Evolutionary conservation across 768 basidiomycete species (phyloP).

Genomic region (Cystobasidium ongulense): DNA sequence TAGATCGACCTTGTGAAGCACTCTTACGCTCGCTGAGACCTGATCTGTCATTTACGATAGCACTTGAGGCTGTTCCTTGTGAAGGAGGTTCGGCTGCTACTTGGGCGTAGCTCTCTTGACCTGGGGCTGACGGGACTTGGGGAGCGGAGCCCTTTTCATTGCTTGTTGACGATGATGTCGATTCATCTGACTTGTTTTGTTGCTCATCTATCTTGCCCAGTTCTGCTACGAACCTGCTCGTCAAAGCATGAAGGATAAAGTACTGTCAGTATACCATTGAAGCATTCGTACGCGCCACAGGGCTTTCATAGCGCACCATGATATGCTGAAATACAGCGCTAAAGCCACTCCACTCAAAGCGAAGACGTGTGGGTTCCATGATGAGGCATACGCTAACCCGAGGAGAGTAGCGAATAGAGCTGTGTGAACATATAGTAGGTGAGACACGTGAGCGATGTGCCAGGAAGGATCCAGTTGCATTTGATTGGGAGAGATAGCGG

Average conservation of each 20-base stretch:
- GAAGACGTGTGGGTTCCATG: constrained; percentile 23
- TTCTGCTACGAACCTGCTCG: constrained; percentile 13
- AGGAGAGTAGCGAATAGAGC: constrained; percentile 20
- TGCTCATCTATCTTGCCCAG: constrained; percentile 13
- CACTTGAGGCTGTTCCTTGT: neutral
- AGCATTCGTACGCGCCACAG: neutral
- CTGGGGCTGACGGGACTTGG: neutral
- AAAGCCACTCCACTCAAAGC: constrained; percentile 8
- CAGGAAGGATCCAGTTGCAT: too few relatives aligned
- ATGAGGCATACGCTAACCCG: constrained; percentile 9
- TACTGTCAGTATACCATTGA: neutral
- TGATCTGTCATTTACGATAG: neutral
- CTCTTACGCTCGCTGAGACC: neutral
- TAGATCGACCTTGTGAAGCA: neutral
- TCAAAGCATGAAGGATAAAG: neutral
- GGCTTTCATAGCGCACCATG: neutral
- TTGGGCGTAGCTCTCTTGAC: neutral
- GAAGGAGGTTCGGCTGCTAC: neutral
- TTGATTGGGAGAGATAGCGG: too few relatives aligned
- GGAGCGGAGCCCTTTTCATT: neutral
- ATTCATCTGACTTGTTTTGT: neutral
- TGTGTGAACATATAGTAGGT: neutral
- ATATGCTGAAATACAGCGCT: constrained; percentile 5
- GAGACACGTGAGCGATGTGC: neutral
- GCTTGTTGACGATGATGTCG: neutral